These are phyloP conservation scores for Sambucus nigra DNA, from an alignment of 129 eudicot species.

Conservation along the genomic window DNA sequence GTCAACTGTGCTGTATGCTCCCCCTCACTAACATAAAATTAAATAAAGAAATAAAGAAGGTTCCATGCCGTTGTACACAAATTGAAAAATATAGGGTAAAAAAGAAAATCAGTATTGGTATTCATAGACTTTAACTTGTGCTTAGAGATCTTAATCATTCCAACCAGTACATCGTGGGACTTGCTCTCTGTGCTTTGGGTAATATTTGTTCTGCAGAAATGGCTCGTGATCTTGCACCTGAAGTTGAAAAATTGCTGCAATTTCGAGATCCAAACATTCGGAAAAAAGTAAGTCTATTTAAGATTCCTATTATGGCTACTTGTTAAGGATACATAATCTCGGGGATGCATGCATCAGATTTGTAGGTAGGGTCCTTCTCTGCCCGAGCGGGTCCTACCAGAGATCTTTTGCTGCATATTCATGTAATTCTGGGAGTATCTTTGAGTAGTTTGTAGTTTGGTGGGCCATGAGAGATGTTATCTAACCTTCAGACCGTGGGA, in stretches of 20 bases:
- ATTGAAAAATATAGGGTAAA: not conserved
- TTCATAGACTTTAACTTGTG: slow-evolving; percentile 24
- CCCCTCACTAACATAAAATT: not conserved
- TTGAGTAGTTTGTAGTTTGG: too few species aligned
- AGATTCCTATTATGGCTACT: not conserved
- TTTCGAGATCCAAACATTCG: slow-evolving; percentile 97
- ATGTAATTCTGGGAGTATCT: too few species aligned
- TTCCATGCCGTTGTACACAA: not conserved
- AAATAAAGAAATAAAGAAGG: not conserved
- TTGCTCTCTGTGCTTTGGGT: slow-evolving; percentile 97
- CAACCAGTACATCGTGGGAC: slow-evolving; percentile 90
- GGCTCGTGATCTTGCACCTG: slow-evolving; percentile 99
- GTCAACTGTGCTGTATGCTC: not conserved
- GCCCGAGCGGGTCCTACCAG: too few species aligned
- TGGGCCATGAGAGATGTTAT: too few species aligned
- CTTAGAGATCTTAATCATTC: slow-evolving; percentile 85
- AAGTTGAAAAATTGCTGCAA: slow-evolving; percentile 88
- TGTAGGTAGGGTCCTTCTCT: too few species aligned
- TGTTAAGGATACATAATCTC: not conserved
- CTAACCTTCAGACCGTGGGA: too few species aligned
- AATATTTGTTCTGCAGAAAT: slow-evolving; percentile 95
- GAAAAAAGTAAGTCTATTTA: slow-evolving; percentile 62
- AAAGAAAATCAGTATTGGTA: slow-evolving; percentile 2
- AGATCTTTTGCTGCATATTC: too few species aligned
- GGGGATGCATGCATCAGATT: too few species aligned